Base-by-base conservation (phyloP, 2,329 filamentous ascomycete genomes). In the Nakataea oryzae region DNA sequence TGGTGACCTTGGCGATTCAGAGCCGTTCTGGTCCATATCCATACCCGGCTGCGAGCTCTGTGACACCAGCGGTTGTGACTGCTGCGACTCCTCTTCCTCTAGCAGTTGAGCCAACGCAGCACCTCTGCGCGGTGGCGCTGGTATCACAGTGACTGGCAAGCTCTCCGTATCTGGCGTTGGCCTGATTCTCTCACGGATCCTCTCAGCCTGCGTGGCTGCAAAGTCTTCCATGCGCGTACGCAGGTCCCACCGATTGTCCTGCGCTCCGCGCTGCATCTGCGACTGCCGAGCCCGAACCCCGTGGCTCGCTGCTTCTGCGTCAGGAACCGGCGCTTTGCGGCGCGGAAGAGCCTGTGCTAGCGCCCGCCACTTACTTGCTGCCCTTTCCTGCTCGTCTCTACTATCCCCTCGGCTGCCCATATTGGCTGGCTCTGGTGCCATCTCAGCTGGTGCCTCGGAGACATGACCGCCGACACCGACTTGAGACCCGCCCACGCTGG, bases 121-220 rank as follows among this genome's bases (percentile, higher is more conserved):
- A 6, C 84, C 83, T 63, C 78, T 75, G n/a, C 85, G 78, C 47
- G 80, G 78, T 24, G 85, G 85, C 0, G 85, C 84, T 3, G 85
- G 85, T 17, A 88, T 86, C 9, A 86, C 79, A 24, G 78, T 84
- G 1, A 85, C 79, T 1, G 84, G 83, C 24, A 87, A 73, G 64
- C 78, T 80, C 26, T 81, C 80, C 2, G 79, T 83, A 66, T 83
- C 79, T 0, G 79, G 76, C 0, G 78, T 79, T 12, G 83, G 79
- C 13, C 80, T 76, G 58, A 85, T 77, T 63, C 75, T 79, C 62
- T 87, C 84, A 12, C 83, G 76, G 7, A 87, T 70, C 68, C 78
- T 81, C 65, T 87, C 85, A 0, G 84, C 85, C 64, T 87, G 84
- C 9, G 77, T 79, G 1, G 77, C 82, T 0, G 84, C 83, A 66